Percentiles rank a stretch among this genome's conserved stretches.
Conservation (phyloP, 2,329 filamentous ascomycete genomes). For the Phaeosphaeria sp. region DNA sequence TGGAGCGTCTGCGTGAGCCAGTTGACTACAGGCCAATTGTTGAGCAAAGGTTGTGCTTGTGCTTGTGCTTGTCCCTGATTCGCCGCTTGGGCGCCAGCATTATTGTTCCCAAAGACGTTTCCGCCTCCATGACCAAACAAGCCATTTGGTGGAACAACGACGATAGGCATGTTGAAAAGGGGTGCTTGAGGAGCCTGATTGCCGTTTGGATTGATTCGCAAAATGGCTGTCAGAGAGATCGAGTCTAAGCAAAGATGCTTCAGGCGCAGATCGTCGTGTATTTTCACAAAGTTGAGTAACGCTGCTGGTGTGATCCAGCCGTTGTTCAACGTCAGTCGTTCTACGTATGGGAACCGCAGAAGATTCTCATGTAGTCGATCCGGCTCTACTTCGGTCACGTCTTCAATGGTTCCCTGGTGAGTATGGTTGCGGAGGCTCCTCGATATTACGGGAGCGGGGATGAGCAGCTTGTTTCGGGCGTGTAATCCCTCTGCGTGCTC, state of each 20-base stretch:
- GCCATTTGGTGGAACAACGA: not conserved
- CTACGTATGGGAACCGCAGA: slow-evolving; percentile 63
- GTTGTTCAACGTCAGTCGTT: slow-evolving; percentile 69
- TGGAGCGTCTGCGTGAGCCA: slow-evolving; percentile 25
- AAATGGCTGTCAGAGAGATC: slow-evolving; percentile 63
- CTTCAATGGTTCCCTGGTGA: slow-evolving; percentile 4
- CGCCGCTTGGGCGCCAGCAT: slow-evolving; percentile 10
- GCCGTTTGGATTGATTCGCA: slow-evolving; percentile 19
- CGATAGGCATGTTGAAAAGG: not conserved
- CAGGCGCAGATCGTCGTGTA: slow-evolving; percentile 57
- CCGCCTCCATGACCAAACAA: not conserved
- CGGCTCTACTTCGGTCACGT: slow-evolving; percentile 15
- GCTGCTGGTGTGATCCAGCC: slow-evolving; percentile 71
- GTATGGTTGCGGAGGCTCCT: slow-evolving; percentile 8
- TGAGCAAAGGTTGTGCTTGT: slow-evolving; percentile 13
- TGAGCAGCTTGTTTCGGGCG: slow-evolving; percentile 67
- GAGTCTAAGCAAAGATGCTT: slow-evolving; percentile 66
- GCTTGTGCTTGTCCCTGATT: slow-evolving; percentile 10
- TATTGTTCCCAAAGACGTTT: slow-evolving; percentile 7
- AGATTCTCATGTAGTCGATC: slow-evolving; percentile 38
- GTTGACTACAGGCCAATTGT: slow-evolving; percentile 21
- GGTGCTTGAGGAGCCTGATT: slow-evolving; percentile 5
- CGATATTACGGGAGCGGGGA: slow-evolving; percentile 65
- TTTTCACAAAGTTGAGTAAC: slow-evolving; percentile 59
- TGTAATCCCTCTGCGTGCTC: slow-evolving; percentile 69